Percentiles rank a stretch among this genome's conserved stretches.
These are phyloP conservation scores for Calycina herbarum DNA, from an alignment of 2,329 filamentous ascomycete genomes.

Conservation along the genomic window DNA sequence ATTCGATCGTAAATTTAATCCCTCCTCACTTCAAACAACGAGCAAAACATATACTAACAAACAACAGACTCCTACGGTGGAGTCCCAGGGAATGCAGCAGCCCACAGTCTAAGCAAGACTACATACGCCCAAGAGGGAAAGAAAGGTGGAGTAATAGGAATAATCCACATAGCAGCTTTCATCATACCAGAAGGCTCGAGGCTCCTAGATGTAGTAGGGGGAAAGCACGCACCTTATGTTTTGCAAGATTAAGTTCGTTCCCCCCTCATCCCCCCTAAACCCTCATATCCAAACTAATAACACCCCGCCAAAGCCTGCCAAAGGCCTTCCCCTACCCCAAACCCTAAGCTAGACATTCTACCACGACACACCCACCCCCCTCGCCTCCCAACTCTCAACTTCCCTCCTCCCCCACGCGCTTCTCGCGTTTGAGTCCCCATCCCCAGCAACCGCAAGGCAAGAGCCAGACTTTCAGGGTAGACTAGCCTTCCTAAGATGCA, in stretches of 20 bases:
- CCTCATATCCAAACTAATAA: not conserved
- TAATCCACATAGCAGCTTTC: not conserved
- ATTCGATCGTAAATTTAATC: too few relatives aligned
- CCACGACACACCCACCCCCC: not conserved
- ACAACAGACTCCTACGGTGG: not conserved
- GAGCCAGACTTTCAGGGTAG: not conserved
- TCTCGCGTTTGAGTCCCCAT: not conserved
- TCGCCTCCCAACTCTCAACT: not conserved
- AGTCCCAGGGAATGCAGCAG: not conserved
- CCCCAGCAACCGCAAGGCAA: not conserved
- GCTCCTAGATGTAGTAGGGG: not conserved
- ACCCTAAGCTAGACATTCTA: not conserved
- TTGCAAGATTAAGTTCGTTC: not conserved
- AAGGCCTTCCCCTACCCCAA: not conserved
- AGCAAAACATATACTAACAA: too few relatives aligned
- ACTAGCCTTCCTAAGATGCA: not conserved
- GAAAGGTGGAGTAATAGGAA: not conserved
- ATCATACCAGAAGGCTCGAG: not conserved
- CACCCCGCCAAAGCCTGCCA: not conserved
- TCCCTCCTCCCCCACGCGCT: not conserved
- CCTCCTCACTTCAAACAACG: too few relatives aligned
- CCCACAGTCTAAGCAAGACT: not conserved
- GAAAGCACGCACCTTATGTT: not conserved
- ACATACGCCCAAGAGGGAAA: not conserved
- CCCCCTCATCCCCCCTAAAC: too few relatives aligned